phyloP scores from a whole-genome alignment of 1,139 yeast genomes.

The Meyerozyma sp. region DNA sequence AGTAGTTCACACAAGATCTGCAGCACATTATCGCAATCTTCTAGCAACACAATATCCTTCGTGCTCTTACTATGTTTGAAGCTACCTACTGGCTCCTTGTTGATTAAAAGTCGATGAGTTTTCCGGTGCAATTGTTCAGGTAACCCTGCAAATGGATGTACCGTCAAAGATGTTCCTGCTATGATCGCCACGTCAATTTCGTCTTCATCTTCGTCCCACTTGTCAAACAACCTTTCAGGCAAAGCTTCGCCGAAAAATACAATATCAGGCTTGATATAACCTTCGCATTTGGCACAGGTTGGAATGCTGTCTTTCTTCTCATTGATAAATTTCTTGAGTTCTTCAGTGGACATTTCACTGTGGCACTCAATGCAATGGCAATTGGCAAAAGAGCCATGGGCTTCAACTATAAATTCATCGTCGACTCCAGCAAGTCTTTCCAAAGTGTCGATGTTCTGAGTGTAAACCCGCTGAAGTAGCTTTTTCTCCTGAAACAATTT shows the following conservation, averaged over 20 bases:
- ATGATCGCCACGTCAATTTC: slow-evolving; percentile 73
- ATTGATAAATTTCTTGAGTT: slow-evolving; percentile 40
- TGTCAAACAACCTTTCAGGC: slow-evolving; percentile 62
- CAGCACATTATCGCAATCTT: slow-evolving; percentile 62
- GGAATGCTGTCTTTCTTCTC: slow-evolving; percentile 40
- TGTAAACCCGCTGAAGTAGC: slow-evolving; percentile 63
- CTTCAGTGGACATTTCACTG: slow-evolving; percentile 46
- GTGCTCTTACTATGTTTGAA: slow-evolving; percentile 45
- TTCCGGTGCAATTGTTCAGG: slow-evolving; percentile 56
- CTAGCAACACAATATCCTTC: slow-evolving; percentile 54
- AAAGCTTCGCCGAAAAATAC: slow-evolving; percentile 89
- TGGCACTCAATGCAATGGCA: slow-evolving; percentile 80
- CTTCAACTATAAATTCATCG: slow-evolving; percentile 68
- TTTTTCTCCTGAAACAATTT: slow-evolving; percentile 60
- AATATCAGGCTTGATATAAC: slow-evolving; percentile 86
- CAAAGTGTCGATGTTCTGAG: slow-evolving; percentile 89
- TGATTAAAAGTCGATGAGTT: slow-evolving; percentile 61
- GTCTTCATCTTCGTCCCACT: slow-evolving; percentile 59
- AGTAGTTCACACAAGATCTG: slow-evolving; percentile 44
- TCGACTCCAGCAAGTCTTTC: slow-evolving; percentile 80
- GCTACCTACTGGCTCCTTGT: slow-evolving; percentile 74
- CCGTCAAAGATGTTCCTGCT: slow-evolving; percentile 89
- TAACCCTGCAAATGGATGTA: slow-evolving; percentile 81
- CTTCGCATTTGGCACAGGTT: slow-evolving; percentile 49
- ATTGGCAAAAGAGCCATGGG: slow-evolving; percentile 88